Conservation (phyloP, 495 filamentous ascomycete genomes). For the Astrothelium subdiscretum region DNA sequence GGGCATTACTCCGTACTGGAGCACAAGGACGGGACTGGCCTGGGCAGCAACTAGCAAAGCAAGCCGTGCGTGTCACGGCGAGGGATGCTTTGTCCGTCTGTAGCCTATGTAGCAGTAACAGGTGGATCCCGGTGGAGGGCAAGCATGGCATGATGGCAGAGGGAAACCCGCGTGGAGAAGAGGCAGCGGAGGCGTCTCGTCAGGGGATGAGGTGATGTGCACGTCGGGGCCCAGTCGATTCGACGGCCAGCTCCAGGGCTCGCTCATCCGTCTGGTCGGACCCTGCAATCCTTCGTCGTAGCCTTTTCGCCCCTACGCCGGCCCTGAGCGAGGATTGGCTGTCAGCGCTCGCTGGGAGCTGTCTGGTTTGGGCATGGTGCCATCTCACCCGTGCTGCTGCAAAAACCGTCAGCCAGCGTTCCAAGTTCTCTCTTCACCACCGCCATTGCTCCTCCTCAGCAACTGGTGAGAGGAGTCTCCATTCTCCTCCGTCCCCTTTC, state of each 20-base stretch:
- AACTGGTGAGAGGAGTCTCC: neutral
- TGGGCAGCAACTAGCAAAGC: neutral
- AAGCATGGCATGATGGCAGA: neutral
- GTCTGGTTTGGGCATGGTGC: conserved; percentile 1
- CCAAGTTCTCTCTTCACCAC: conserved; percentile 2
- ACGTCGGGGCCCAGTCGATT: neutral
- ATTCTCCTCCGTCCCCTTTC: neutral
- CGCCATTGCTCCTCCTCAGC: conserved; percentile 2
- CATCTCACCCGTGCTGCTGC: conserved; percentile 2
- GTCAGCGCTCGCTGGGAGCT: neutral
- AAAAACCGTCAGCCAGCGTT: conserved; percentile 3
- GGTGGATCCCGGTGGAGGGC: neutral
- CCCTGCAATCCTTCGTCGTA: neutral
- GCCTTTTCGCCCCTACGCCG: neutral
- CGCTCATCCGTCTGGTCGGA: neutral
- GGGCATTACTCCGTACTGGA: neutral
- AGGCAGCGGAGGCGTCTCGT: neutral
- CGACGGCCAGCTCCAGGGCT: neutral
- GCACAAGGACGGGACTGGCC: neutral
- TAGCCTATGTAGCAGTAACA: neutral
- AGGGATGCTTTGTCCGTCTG: neutral
- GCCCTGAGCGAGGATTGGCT: neutral
- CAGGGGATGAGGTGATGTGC: neutral
- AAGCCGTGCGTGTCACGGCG: neutral
- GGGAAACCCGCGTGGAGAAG: neutral